Evolutionary conservation across 2,329 filamentous ascomycete species (phyloP).

Genomic region (Neonectria ditissima): DNA sequence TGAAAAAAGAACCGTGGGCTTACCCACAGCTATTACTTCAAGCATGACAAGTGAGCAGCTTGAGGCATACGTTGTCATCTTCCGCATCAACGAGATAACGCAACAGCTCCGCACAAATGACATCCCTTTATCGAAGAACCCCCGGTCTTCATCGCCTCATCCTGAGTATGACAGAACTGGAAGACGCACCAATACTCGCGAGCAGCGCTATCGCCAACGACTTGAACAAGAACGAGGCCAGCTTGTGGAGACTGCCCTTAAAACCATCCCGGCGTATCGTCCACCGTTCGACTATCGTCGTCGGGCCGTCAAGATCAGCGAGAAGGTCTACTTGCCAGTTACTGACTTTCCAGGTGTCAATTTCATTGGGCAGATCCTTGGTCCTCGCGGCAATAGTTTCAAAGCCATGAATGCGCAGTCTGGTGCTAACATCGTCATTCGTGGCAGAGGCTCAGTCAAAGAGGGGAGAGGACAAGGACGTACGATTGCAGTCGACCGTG

Average conservation of each 20-base stretch:
- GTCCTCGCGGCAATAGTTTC: slow-evolving; percentile 83
- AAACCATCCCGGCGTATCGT: slow-evolving; percentile 46
- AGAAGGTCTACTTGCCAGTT: slow-evolving; percentile 86
- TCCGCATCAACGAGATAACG: background rate
- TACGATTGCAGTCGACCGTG: slow-evolving; percentile 69
- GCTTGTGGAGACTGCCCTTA: background rate
- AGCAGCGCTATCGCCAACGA: background rate
- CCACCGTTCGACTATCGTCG: slow-evolving; percentile 82
- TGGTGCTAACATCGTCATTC: slow-evolving; percentile 82
- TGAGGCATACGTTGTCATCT: background rate
- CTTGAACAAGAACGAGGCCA: background rate
- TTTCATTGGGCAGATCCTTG: slow-evolving; percentile 90
- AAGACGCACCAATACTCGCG: background rate
- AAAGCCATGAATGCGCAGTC: slow-evolving; percentile 85
- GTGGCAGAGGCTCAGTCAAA: slow-evolving; percentile 85
- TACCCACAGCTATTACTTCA: background rate
- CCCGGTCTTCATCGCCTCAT: background rate
- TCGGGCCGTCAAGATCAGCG: slow-evolving; percentile 78
- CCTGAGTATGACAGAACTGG: background rate
- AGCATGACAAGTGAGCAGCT: background rate
- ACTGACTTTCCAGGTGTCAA: slow-evolving; percentile 89
- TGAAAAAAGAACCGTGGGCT: background rate
- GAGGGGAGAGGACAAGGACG: slow-evolving; percentile 70
- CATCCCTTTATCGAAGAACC: background rate
- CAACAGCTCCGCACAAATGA: background rate